Base-by-base conservation (phyloP, 805 yeast genomes). In the Nakazawaea pomicola region DNA sequence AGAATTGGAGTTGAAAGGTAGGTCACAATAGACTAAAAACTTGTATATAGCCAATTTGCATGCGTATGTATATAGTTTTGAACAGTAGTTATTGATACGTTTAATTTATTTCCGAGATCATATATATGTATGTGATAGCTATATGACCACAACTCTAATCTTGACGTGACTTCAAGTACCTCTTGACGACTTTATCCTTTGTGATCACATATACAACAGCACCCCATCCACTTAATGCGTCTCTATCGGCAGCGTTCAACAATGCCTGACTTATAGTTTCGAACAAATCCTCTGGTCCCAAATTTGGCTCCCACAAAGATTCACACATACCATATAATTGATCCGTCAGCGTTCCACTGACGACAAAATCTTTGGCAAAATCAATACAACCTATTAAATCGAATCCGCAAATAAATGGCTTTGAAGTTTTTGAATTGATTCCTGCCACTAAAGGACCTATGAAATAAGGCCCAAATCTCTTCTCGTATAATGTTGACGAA, bases 301-400 rank as follows among this genome's bases (percentile, higher is more conserved):
- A 70, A 56, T 85, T 70, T 31, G 98, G 97, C 65, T 93, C 98
- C 64, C 89, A 95, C 45, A 93, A 71, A 10, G 95, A 76, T 67
- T 93, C 99, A 66, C 99, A 95, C 97, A 93, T 91, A 62, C 99
- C 99, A 58, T 83, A 93, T 44, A 93, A 71, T 68, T 93, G 99
- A 58, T 91, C 96, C n/a, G 88, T 65, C 5, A 97, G 97, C 2
- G 99, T 93, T 45, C 99, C 99, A 47, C 89, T 72, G 14, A 93
- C 99, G 24, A 87, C 87, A 59, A 93, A 93, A 64, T 93, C 99
- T 53, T 87, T 77, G 40, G 97, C 95, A 55, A 75, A 85, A 61
- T 93, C 98, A 52, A 93, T 89, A 67, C 97, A 88, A 11, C 99
- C 99, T 58, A 93, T 93, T 49, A 84, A 76, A 66, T 93, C 99